phyloP scores from a whole-genome alignment of 208 protist species.

The Plasmodiophora brassicae region DNA sequence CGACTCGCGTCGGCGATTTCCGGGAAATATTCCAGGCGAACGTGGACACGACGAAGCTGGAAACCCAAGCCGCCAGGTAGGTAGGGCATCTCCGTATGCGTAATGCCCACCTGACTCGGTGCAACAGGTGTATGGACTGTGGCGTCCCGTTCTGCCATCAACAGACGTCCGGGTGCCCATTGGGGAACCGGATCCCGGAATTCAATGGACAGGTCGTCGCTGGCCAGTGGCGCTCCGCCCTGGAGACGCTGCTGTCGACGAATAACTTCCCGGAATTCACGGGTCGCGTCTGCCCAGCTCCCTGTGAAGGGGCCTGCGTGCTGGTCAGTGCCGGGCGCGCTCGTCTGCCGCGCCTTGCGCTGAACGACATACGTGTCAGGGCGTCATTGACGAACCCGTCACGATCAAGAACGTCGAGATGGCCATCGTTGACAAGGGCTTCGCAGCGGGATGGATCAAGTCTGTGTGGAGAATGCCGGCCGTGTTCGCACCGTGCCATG shows the following conservation, averaged over 20 bases:
- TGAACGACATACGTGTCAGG: constrained; percentile 40
- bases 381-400: constrained; percentile 65
- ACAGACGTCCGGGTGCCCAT: constrained; percentile 62
- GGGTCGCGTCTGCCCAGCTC: constrained; percentile 72
- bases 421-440: constrained; percentile 71
- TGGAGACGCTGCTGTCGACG: constrained; percentile 59
- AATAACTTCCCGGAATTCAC: constrained; percentile 82
- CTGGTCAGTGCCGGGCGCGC: background rate
- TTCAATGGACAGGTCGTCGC: constrained; percentile 70
- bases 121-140: constrained; percentile 72
- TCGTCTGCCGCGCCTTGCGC: background rate
- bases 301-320: constrained; percentile 73
- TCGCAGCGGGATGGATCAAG: constrained; percentile 65
- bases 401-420: constrained; percentile 72
- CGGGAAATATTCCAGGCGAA: background rate
- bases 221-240: constrained; percentile 61
- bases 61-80: background rate
- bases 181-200: constrained; percentile 70
- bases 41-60: background rate
- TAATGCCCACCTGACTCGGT: background rate
- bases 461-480: no score
- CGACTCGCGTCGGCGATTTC: background rate
- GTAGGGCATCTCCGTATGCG: no score
- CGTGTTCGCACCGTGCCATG: no score
- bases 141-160: constrained; percentile 75